Evolutionary conservation across 1,284 basidiomycete species (phyloP).

Genomic region (Meira nashicola): DNA sequence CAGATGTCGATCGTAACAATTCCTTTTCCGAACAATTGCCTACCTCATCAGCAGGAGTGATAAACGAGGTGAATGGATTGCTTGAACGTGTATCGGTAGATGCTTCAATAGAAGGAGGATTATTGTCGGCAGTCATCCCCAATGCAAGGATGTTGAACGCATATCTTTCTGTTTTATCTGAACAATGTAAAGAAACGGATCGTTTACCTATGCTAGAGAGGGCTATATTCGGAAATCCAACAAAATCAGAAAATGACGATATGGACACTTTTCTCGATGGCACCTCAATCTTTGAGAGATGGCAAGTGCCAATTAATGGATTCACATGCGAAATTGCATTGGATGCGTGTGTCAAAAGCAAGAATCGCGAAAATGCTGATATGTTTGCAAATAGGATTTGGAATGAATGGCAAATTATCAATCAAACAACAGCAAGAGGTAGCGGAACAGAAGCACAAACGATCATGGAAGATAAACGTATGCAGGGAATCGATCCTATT

Average conservation of each 20-base stretch:
- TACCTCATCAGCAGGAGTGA: constrained; percentile 67
- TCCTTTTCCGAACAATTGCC: constrained; percentile 54
- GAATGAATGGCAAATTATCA: constrained; percentile 15
- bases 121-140: constrained; percentile 64
- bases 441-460: neutral
- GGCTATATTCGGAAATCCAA: constrained; percentile 9
- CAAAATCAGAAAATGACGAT: neutral
- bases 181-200: constrained; percentile 57
- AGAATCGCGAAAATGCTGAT: constrained; percentile 1
- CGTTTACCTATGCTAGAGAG: constrained; percentile 28
- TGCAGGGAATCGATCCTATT: constrained; percentile 14
- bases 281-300: constrained; percentile 23
- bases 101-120: constrained; percentile 19
- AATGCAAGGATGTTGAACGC: constrained; percentile 70
- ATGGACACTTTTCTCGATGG: neutral
- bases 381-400: constrained; percentile 21
- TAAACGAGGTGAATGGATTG: constrained; percentile 67
- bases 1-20: neutral
- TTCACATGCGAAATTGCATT: constrained; percentile 30
- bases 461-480: neutral
- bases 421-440: no score
- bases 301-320: constrained; percentile 29
- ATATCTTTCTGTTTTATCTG: constrained; percentile 69
- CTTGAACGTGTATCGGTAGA: constrained; percentile 68
- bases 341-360: constrained; percentile 15